These are phyloP conservation scores for Salisapilia sapeloensis DNA, from an alignment of 352 stramenopile genomes.

Conservation along the genomic window DNA sequence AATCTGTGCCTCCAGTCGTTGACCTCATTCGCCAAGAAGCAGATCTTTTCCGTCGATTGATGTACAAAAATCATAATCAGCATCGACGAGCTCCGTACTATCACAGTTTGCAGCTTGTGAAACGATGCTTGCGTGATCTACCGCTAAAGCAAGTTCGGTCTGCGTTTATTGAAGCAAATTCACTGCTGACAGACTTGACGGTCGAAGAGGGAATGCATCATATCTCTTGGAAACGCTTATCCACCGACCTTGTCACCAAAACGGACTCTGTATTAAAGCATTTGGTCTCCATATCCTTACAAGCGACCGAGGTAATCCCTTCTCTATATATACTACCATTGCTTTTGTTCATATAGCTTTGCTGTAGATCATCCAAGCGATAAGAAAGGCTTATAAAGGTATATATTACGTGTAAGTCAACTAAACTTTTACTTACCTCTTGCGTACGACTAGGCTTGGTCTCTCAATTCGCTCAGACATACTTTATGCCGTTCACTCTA, in stretches of 20 bases:
- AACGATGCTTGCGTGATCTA: conserved; percentile 35
- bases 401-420: conserved; percentile 1
- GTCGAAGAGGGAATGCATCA: conserved; percentile 35
- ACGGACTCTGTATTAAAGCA: conserved; percentile 27
- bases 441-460: conserved; percentile 14
- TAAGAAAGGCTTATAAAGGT: conserved; percentile 68
- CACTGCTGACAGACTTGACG: conserved; percentile 25
- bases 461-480: conserved; percentile 69
- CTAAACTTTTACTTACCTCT: neutral
- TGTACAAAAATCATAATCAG: conserved; percentile 84
- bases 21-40: conserved; percentile 35
- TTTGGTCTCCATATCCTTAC: conserved; percentile 13
- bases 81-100: conserved; percentile 70
- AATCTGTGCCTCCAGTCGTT: conserved; percentile 10
- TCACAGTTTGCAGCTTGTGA: conserved; percentile 64
- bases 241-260: conserved; percentile 33
- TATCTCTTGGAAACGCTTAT: conserved; percentile 57
- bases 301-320: conserved; percentile 10
- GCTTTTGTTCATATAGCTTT: neutral
- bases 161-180: conserved; percentile 16
- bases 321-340: neutral
- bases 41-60: conserved; percentile 45
- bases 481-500: conserved; percentile 75
- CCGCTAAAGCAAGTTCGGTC: conserved; percentile 14
- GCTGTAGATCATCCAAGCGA: conserved; percentile 19